Evolutionary conservation across 768 basidiomycete species (phyloP).

Genomic region (Leucocoprinus birnbaumii): DNA sequence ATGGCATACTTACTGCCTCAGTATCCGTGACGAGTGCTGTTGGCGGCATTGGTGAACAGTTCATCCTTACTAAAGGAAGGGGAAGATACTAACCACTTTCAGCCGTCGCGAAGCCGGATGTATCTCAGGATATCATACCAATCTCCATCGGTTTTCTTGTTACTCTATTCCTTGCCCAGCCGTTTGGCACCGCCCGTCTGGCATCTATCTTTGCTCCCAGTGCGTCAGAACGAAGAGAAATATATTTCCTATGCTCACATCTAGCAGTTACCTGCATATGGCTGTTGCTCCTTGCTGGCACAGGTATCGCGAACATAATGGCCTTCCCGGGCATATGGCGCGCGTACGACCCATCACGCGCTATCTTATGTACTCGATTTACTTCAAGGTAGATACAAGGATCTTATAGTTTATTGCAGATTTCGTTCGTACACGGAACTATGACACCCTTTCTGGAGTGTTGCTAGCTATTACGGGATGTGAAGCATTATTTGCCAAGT

Average conservation of each 20-base stretch:
- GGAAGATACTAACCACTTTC: no score
- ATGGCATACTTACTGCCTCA: conserved; percentile 67
- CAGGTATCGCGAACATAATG: conserved; percentile 52
- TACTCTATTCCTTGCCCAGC: no score
- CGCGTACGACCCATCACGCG: conserved; percentile 60
- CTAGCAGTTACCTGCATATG: conserved; percentile 26
- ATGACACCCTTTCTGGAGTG: conserved; percentile 59
- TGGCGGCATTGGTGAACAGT: conserved; percentile 52
- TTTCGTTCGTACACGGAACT: conserved; percentile 63
- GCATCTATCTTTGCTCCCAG: no score
- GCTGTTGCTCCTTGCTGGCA: conserved; percentile 43
- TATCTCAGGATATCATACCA: no score
- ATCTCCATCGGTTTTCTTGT: no score
- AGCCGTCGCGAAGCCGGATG: no score
- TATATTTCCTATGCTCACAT: no score
- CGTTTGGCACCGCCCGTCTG: no score
- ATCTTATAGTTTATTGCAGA: conserved; percentile 27
- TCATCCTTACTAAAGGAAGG: no score
- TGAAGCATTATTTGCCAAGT: conserved; percentile 71
- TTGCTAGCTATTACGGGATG: conserved; percentile 68
- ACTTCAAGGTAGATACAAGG: background rate
- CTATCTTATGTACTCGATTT: conserved; percentile 41
- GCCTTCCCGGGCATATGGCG: conserved; percentile 50
- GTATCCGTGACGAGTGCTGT: conserved; percentile 70
- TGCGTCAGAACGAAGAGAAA: no score